phyloP scores from a whole-genome alignment of 352 stramenopile species.

The Blastocystis sp. region DNA sequence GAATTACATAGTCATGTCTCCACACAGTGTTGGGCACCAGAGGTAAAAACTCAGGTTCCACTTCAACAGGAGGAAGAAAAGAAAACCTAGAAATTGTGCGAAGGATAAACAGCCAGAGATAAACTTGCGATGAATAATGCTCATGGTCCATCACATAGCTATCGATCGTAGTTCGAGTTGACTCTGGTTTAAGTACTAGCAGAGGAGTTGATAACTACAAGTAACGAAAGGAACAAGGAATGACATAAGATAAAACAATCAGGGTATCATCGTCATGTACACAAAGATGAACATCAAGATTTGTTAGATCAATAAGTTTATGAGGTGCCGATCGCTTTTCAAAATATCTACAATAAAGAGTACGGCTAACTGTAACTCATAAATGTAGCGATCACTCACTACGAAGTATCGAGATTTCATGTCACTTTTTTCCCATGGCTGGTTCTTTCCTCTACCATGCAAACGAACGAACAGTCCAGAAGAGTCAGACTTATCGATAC shows the following conservation, averaged over 20 bases:
- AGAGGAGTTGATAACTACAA: not conserved
- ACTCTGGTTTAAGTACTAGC: not conserved
- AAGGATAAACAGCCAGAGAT: slow-evolving; percentile 47
- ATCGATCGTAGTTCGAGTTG: not conserved
- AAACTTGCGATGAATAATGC: not conserved
- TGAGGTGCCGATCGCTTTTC: not conserved
- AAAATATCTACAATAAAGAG: slow-evolving; percentile 5
- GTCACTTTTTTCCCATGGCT: not conserved
- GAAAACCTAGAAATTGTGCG: not conserved
- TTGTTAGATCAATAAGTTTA: slow-evolving; percentile 7
- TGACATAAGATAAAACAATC: slow-evolving; percentile 1
- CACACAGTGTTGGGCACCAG: not conserved
- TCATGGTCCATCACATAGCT: slow-evolving; percentile 6
- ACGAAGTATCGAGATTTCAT: slow-evolving; percentile 16
- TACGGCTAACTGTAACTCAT: not conserved
- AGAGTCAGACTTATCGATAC: not conserved
- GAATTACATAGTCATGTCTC: not conserved
- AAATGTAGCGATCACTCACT: slow-evolving; percentile 27
- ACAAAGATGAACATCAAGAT: slow-evolving; percentile 5
- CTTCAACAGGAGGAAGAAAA: not conserved
- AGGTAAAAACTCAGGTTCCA: not conserved
- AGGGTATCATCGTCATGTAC: not conserved
- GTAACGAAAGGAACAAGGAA: not conserved
- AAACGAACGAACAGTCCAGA: not conserved
- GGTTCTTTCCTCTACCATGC: not conserved